Evolutionary conservation across 108 stramenopile species (phyloP), one percentile per base, ranked within the genome.

Genomic region (Cyclotella atomus): DNA sequence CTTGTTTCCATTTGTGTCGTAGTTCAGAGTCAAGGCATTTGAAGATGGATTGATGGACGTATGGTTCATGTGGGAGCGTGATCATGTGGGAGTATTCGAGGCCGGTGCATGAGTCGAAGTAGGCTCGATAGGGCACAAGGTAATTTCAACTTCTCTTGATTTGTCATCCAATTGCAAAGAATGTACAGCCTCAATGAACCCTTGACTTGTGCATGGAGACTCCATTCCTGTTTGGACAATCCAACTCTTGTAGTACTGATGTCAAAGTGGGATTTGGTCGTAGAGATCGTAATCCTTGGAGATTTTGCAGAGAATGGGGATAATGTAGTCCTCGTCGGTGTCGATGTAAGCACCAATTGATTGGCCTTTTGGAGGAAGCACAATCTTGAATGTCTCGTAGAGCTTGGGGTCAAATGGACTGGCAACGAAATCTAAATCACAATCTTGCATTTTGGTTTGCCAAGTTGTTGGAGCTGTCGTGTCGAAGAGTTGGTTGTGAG

Each of bases 171-270:
- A 20, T 47, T 41, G 65, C 4, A 52, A 6, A 7, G 45, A 20
- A 7, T 66, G 35, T 7, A 66, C 5, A n/a, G 65, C 46, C 5
- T 45, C 25, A 7, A 47, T 52, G 30, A 24, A 41, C 9, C 50
- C 49, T 44, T n/a, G 30, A 7, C 21, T 20, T 29, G 65, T 52
- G 65, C 45, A 46, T 7, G 65, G 65, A 17, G 8, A 17, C 9
- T 66, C 65, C 9, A 15, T 66, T 10, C 16, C 50, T 27, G 46
- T 45, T 28, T 16, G 16, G 10, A 66, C 29, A n/a, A 66, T 66
- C 65, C 65, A 66, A 25, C 65, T 24, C 19, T 52, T 66, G 20
- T 47, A 24, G 38, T 41, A 41, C 19, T 32, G 38, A n/a, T 47
- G 41, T 7, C 46, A 6, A 7, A 21, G 45, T 17, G 50, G 65